A percentile compares a stretch with the other conserved stretches of the same genome.
These are phyloP conservation scores for Verticillium klebahnii DNA, from an alignment of 2,329 filamentous ascomycete genomes.

Conservation along the genomic window DNA sequence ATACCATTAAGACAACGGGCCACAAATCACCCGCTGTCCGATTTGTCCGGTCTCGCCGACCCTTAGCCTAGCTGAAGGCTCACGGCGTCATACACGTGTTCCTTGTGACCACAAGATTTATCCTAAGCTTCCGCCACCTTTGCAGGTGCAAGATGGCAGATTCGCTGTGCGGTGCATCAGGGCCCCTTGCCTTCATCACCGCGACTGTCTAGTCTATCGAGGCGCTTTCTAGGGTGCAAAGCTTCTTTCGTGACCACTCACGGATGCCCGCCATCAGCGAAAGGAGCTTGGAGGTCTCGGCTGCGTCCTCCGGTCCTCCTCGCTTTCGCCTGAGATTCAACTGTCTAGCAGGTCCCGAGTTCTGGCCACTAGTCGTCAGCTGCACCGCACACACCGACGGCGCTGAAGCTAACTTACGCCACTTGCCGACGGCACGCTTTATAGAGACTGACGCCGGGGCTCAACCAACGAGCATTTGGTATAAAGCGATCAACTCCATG, in stretches of 20 bases:
- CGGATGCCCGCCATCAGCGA: background rate
- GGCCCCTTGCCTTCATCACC: background rate
- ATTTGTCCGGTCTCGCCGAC: background rate
- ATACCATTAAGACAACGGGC: background rate
- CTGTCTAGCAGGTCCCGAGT: background rate
- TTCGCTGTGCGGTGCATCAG: background rate
- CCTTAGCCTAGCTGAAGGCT: background rate
- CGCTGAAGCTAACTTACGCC: slow-evolving; percentile 2
- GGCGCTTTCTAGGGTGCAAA: background rate
- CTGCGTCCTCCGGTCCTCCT: background rate
- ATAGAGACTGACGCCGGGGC: slow-evolving; percentile 2
- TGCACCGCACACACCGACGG: slow-evolving; percentile 2
- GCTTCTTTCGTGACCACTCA: background rate
- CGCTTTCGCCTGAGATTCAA: background rate
- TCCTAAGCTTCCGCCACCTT: background rate
- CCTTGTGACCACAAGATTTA: background rate
- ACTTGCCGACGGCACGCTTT: slow-evolving; percentile 2
- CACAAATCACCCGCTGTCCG: background rate
- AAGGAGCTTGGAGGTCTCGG: background rate
- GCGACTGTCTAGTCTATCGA: background rate
- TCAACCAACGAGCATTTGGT: slow-evolving; percentile 3
- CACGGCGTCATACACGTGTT: background rate
- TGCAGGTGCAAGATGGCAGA: background rate
- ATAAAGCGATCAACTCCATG: slow-evolving; percentile 6
- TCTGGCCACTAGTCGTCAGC: slow-evolving; percentile 1